Percentiles rank a stretch among this genome's conserved stretches.
Evolutionary conservation across 306 rosid genomes (phyloP).

Genomic region (Fragaria ananassa): DNA sequence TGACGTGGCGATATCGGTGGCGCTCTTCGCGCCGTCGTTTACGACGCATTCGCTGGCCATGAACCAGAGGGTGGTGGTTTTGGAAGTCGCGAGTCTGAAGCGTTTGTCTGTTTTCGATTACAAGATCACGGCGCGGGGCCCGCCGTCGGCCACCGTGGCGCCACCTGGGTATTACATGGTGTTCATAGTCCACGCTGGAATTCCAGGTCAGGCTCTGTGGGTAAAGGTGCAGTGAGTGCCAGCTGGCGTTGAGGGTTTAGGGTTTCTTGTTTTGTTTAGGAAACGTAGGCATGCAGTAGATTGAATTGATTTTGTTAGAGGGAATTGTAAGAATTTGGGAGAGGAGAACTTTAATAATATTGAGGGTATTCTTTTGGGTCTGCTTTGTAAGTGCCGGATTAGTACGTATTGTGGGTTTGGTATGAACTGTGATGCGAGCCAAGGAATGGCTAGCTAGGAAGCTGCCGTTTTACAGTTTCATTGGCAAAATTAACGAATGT

Average conservation of each 20-base stretch:
- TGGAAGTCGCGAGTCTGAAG: constrained; percentile 30
- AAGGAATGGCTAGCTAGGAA: no score
- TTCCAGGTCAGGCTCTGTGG: constrained; percentile 64
- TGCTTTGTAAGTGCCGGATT: no score
- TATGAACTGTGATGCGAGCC: no score
- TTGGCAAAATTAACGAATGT: no score
- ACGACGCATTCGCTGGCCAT: constrained; percentile 59
- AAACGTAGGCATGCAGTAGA: neutral
- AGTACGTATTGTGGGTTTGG: no score
- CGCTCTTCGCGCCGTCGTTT: constrained; percentile 59
- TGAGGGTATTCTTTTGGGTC: neutral
- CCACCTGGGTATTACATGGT: constrained; percentile 76
- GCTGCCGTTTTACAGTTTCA: no score
- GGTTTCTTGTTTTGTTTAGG: neutral
- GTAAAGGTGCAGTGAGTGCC: constrained; percentile 41
- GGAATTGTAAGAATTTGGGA: neutral
- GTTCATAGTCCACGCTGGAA: constrained; percentile 53
- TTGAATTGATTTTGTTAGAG: neutral
- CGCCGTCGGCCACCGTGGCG: constrained; percentile 42
- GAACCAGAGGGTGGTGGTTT: constrained; percentile 73
- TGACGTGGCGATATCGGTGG: constrained; percentile 15
- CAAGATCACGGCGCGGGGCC: constrained; percentile 48
- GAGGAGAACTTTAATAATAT: neutral
- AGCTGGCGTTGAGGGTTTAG: neutral
- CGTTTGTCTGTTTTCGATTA: constrained; percentile 24